Conservation (phyloP, 148 eudicot genomes). For the Rhododendron vialii region DNA sequence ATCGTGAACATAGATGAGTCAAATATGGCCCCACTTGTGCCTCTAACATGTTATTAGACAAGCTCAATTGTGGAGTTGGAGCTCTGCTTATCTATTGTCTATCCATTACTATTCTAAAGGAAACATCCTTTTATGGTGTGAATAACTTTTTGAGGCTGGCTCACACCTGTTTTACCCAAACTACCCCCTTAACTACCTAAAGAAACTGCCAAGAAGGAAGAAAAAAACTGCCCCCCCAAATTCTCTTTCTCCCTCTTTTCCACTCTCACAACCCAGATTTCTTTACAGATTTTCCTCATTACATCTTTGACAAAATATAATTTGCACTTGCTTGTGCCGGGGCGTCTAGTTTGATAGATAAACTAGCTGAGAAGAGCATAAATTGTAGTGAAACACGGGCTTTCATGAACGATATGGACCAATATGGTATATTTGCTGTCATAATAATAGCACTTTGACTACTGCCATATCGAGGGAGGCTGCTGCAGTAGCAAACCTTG, state of each 20-base stretch:
- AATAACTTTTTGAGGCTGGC: neutral
- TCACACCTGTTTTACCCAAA: neutral
- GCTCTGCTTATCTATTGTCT: neutral
- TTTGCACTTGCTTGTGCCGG: neutral
- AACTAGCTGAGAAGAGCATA: neutral
- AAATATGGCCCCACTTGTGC: neutral
- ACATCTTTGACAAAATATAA: neutral
- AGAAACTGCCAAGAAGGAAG: neutral
- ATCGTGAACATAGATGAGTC: neutral
- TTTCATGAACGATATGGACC: neutral
- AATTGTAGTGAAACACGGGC: neutral
- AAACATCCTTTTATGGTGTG: neutral
- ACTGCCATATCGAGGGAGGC: neutral
- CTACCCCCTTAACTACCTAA: neutral
- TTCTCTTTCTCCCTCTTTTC: neutral
- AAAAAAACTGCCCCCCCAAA: neutral
- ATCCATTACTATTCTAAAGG: neutral
- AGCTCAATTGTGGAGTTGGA: neutral
- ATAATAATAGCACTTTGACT: neutral
- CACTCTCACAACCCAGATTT: neutral
- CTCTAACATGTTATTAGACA: neutral
- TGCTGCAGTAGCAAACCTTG: neutral
- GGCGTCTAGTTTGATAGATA: neutral
- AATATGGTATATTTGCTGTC: neutral
- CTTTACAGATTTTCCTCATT: neutral